A percentile compares a stretch with the other conserved stretches of the same genome.
Evolutionary conservation across 805 yeast species (phyloP).

Genomic region (Starmerella tilneyi): DNA sequence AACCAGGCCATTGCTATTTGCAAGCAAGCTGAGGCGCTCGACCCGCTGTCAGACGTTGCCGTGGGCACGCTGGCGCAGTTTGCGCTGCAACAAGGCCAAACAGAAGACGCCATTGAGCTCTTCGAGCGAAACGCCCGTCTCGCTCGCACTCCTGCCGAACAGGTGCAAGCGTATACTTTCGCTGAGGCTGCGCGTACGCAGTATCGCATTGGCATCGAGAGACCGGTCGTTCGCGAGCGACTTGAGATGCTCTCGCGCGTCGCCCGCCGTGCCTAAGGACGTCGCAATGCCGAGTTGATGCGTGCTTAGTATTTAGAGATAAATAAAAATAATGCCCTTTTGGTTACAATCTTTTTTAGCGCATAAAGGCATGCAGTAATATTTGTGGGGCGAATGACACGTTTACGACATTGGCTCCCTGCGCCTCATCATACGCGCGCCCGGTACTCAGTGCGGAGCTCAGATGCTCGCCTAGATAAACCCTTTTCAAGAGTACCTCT

Average conservation of each 20-base stretch:
- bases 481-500: no score
- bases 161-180: slow-evolving; percentile 78
- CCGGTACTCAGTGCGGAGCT: no score
- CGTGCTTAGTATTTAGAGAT: no score
- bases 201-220: slow-evolving; percentile 43
- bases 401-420: no score
- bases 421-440: no score
- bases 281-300: no score
- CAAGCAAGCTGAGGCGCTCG: slow-evolving; percentile 65
- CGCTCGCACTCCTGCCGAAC: slow-evolving; percentile 77
- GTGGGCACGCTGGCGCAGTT: slow-evolving; percentile 85
- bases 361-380: no score
- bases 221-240: slow-evolving; percentile 29
- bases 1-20: slow-evolving; percentile 55
- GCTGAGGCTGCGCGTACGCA: slow-evolving; percentile 92
- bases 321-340: no score
- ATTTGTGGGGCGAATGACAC: no score
- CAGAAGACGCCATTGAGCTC: slow-evolving; percentile 67
- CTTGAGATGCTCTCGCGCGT: slow-evolving; percentile 25
- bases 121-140: slow-evolving; percentile 75
- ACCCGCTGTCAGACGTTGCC: slow-evolving; percentile 84
- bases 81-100: slow-evolving; percentile 69
- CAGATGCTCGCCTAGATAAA: no score
- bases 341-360: no score
- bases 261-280: slow-evolving; percentile 6